Evolutionary conservation across 2,329 filamentous ascomycete species (phyloP).

Genomic region (Sclerotinia borealis): DNA sequence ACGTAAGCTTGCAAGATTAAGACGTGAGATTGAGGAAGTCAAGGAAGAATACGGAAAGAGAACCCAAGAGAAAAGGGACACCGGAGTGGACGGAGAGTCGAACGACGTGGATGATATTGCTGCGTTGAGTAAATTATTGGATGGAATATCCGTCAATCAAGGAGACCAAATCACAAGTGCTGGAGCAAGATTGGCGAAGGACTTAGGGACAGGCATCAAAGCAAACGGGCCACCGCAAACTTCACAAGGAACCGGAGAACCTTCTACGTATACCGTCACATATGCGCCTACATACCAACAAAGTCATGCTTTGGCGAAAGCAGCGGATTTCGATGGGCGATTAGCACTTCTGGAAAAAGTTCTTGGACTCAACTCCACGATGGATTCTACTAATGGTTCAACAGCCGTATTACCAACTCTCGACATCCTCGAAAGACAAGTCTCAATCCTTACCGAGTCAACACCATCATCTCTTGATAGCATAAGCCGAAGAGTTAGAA

Average conservation of each 20-base stretch:
- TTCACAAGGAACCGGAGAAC: slow-evolving; percentile 22
- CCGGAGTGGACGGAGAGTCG: slow-evolving; percentile 32
- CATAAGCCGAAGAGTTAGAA: slow-evolving; percentile 62
- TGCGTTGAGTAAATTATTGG: slow-evolving; percentile 65
- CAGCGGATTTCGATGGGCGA: slow-evolving; percentile 81
- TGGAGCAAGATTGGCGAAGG: slow-evolving; percentile 28
- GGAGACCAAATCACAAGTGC: slow-evolving; percentile 14
- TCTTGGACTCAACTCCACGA: slow-evolving; percentile 69
- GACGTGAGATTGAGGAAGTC: slow-evolving; percentile 73
- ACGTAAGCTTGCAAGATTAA: slow-evolving; percentile 73
- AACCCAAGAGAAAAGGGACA: slow-evolving; percentile 41
- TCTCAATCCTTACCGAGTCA: slow-evolving; percentile 67
- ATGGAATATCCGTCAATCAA: slow-evolving; percentile 49
- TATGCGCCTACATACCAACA: slow-evolving; percentile 60
- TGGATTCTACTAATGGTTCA: slow-evolving; percentile 51
- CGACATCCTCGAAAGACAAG: slow-evolving; percentile 72
- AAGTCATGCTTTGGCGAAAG: slow-evolving; percentile 67
- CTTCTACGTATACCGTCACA: slow-evolving; percentile 56
- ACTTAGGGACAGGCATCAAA: slow-evolving; percentile 27
- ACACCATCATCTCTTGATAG: slow-evolving; percentile 68
- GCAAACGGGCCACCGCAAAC: slow-evolving; percentile 26
- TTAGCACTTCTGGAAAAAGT: slow-evolving; percentile 73
- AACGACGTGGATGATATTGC: slow-evolving; percentile 51
- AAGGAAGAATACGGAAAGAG: slow-evolving; percentile 52
- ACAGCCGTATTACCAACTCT: slow-evolving; percentile 77